These are phyloP conservation scores for Piedraia hortae DNA, from an alignment of 2,329 filamentous ascomycete species.

Conservation along the genomic window DNA sequence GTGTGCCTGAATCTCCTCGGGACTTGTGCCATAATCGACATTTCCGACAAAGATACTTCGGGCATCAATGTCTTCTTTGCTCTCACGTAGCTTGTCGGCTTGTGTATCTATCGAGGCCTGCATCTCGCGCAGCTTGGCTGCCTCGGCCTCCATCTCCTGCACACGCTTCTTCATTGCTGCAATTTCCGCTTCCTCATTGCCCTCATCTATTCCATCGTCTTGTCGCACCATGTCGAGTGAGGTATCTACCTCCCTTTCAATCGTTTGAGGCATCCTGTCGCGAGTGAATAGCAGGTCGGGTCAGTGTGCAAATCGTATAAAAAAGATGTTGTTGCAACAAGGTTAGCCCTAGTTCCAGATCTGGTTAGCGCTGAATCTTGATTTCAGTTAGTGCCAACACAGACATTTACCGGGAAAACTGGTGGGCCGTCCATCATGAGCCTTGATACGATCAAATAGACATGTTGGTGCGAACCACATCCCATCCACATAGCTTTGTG, in stretches of 20 bases:
- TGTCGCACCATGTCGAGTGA: no score
- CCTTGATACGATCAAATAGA: no score
- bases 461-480: no score
- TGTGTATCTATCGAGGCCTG: slow-evolving; percentile 49
- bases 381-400: no score
- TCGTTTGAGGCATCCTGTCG: no score
- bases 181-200: slow-evolving; percentile 17
- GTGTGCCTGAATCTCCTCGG: slow-evolving; percentile 93
- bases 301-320: not conserved
- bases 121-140: slow-evolving; percentile 26
- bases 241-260: no score
- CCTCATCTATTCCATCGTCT: no score
- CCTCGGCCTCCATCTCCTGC: slow-evolving; percentile 31
- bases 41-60: slow-evolving; percentile 97
- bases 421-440: no score
- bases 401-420: no score
- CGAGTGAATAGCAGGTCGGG: not conserved
- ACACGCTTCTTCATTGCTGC: slow-evolving; percentile 25
- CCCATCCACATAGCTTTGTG: no score
- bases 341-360: not conserved
- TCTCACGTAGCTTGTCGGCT: slow-evolving; percentile 56
- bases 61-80: slow-evolving; percentile 84
- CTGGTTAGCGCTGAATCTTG: no score
- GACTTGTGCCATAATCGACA: slow-evolving; percentile 88
- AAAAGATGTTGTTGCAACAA: not conserved